These are phyloP conservation scores for Hordeum marinum DNA, from an alignment of 176 grass and related monocot species.

Conservation along the genomic window DNA sequence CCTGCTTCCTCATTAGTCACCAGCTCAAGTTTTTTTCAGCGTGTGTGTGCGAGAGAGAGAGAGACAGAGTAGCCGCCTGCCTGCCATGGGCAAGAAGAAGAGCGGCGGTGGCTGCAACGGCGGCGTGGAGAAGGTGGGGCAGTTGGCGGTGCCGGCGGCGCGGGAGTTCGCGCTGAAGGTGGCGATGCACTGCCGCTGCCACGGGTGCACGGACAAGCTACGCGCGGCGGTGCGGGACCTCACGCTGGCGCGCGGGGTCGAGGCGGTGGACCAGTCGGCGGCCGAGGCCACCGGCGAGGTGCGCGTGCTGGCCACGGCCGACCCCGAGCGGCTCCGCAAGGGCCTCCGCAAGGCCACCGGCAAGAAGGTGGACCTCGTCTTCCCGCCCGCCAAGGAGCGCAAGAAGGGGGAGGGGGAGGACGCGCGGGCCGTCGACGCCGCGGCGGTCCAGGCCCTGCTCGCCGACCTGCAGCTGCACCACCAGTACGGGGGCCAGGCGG, in stretches of 20 bases:
- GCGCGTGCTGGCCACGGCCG: neutral
- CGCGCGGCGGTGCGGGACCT: slow-evolving; percentile 10
- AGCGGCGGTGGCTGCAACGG: neutral
- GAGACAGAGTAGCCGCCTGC: neutral
- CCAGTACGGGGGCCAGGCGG: neutral
- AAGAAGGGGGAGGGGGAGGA: neutral
- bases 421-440: neutral
- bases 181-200: slow-evolving; percentile 38
- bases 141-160: no score
- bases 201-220: slow-evolving; percentile 31
- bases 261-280: neutral
- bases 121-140: neutral
- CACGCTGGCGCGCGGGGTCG: neutral
- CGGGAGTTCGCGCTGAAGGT: slow-evolving; percentile 32
- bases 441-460: neutral
- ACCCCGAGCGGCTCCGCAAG: slow-evolving; percentile 27
- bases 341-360: slow-evolving; percentile 28
- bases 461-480: neutral
- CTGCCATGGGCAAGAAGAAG: neutral
- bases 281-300: neutral
- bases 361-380: slow-evolving; percentile 26
- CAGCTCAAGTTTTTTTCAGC: neutral
- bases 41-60: no score
- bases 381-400: neutral
- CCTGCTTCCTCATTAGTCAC: neutral